A percentile compares a stretch with the other conserved stretches of the same genome.
These are phyloP conservation scores for Aspergillus viridinutans DNA, from an alignment of 2,329 filamentous ascomycete species.

Conservation along the genomic window DNA sequence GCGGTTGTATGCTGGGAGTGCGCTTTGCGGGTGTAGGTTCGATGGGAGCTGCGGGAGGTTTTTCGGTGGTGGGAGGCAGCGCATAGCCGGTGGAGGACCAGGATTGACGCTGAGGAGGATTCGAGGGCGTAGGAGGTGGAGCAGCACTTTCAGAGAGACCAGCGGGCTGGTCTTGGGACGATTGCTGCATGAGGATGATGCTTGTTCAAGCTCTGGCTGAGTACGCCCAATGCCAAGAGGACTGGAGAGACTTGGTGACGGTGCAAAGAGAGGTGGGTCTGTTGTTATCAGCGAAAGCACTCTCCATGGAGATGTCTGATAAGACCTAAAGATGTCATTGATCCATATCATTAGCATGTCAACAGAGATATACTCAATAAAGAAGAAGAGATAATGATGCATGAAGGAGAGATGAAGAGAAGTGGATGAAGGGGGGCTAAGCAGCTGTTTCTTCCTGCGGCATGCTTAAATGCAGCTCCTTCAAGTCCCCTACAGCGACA, in stretches of 20 bases:
- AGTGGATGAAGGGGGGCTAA: constrained; percentile 6
- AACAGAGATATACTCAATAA: neutral
- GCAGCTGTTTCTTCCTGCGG: constrained; percentile 2
- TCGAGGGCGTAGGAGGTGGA: constrained; percentile 14
- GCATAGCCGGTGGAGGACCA: constrained; percentile 33
- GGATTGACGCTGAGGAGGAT: constrained; percentile 25
- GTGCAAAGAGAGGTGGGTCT: too few relatives aligned
- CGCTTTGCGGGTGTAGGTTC: constrained; percentile 10
- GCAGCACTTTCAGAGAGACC: constrained; percentile 24
- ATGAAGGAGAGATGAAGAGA: neutral
- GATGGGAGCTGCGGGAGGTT: constrained; percentile 8
- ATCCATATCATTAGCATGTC: neutral
- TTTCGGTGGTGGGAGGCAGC: constrained; percentile 13
- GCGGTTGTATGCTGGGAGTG: constrained; percentile 12
- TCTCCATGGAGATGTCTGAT: too few relatives aligned
- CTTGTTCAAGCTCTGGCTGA: neutral
- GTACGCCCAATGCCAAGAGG: too few relatives aligned
- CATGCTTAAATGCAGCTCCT: constrained; percentile 1
- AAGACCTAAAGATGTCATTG: too few relatives aligned
- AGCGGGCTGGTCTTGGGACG: neutral
- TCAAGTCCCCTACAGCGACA: neutral
- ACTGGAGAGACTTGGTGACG: too few relatives aligned
- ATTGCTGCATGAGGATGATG: neutral
- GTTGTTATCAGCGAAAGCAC: too few relatives aligned
- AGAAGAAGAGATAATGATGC: neutral